Conservation (phyloP, 106 monocot genomes). For the Allium sativum region DNA sequence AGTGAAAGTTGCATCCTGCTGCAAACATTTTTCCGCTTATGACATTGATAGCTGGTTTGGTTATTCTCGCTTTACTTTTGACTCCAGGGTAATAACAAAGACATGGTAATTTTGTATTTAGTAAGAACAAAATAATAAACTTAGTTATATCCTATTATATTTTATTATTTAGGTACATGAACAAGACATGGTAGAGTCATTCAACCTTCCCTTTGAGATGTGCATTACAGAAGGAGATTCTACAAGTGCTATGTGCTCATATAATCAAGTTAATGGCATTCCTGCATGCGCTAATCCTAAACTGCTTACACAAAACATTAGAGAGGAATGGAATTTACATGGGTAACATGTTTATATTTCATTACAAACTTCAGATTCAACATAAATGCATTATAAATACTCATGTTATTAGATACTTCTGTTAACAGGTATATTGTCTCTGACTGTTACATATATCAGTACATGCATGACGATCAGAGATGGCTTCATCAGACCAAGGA, state of each 20-base stretch:
- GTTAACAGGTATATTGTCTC: constrained; percentile 41
- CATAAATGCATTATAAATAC: not conserved
- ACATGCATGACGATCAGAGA: constrained; percentile 8
- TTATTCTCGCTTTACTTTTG: constrained; percentile 11
- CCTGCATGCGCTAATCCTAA: constrained; percentile 36
- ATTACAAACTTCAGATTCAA: not conserved
- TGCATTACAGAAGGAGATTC: constrained; percentile 39
- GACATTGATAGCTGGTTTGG: constrained; percentile 39
- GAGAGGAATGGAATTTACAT: constrained; percentile 33
- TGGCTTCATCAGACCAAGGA: constrained; percentile 16
- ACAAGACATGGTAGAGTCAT: constrained; percentile 52
- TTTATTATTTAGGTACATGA: constrained; percentile 11
- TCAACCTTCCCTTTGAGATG: constrained; percentile 31
- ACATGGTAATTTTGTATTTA: not conserved
- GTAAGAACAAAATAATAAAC: not conserved
- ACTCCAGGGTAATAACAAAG: constrained; percentile 19
- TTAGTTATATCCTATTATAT: not conserved
- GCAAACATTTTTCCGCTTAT: constrained; percentile 50
- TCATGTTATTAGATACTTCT: not conserved
- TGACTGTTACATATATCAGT: constrained; percentile 41
- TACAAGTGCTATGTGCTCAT: constrained; percentile 52
- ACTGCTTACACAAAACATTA: constrained; percentile 19
- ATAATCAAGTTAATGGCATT: constrained; percentile 51
- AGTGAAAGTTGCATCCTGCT: constrained; percentile 38
- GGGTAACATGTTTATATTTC: constrained; percentile 23